Evolutionary conservation across 306 rosid genomes (phyloP), one percentile per base, ranked within the genome.

Genomic region (Quercus bicolor): DNA sequence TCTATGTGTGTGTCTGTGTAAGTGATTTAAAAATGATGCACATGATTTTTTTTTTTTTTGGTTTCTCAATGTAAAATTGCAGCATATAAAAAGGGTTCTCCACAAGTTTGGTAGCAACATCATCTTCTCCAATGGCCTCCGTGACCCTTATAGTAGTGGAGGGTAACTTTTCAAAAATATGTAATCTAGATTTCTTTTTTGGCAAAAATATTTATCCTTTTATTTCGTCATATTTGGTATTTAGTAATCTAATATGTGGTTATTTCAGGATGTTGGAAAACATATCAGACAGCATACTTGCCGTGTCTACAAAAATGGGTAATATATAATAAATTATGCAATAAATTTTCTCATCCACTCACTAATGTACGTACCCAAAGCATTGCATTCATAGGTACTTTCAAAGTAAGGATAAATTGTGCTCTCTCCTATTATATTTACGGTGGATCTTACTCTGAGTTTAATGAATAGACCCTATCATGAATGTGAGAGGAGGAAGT

Each of bases 71-170:
- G 56, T 10, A 9, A 48, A 61, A 34, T 68, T 75, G 73, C 86
- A 92, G 94, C 80, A 88, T 75, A 80, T 86, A 74, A 82, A 87
- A 68, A 33, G 81, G 78, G 54, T 81, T 4, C 94, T 91, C 37
- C 75, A 77, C 21, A 84, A 68, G 40, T 91, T 88, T 57, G 70
- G 70, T 13, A 64, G 70, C 45, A 64, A 64, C 43, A 29, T 64
- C 37, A 64, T 64, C 70, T 64, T 70, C 18, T 40, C 92, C 1
- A 91, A 89, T 79, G 94, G 97, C 48, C 81, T 91, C 16, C 81
- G 70, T 84, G 94, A 91, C 70, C 92, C 94, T 62, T 91, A 53
- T 6, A 86, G 92, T 29, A 78, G 55, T 43, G 90, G 86, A 77
- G 91, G 90, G 92, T 89, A 86, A 77, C 45, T 12, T 4, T 31